Evolutionary conservation across 129 eudicot genomes (phyloP), one percentile per base, ranked within the genome.

Genomic region (Solidago caesia): DNA sequence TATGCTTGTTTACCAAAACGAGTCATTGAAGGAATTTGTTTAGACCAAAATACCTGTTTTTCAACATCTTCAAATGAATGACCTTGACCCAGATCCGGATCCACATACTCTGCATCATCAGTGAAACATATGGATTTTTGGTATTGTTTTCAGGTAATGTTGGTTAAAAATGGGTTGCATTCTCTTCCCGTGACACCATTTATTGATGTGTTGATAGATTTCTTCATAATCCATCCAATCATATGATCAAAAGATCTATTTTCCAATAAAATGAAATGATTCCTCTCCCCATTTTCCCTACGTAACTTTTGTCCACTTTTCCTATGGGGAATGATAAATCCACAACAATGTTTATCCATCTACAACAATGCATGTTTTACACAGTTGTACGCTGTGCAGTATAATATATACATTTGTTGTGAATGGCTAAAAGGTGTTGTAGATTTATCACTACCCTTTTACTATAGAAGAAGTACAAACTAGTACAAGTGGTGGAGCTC

Each of bases 191-290:
- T 87, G 59, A 90, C 96, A 47, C 97, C 98, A 77, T 93, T 82
- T 75, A 93, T 90, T 53, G 69, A 66, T 12, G 98, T 92, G 80
- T 86, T 93, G 44, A 93, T 78, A 39, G 91, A 84, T 64, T 86
- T 85, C 77, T 93, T 93, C 98, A 93, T 93, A n/a, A n/a, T n/a
- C 98, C 98, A 93, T 3, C 98, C 98, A 64, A 93, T 79, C 92
- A 93, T 82, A 81, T 93, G 98, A 71, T 93, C 98, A 73, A 93
- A 93, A 68, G 98, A 93, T 70, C 98, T 83, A 81, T 93, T 93
- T 51, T 93, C 98, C 21, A 21, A 21, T 21, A 21, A 21, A 21
- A 21, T 21, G 21, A 21, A 21, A 21, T 21, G 21, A 21, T 21
- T 21, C 21, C 21, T 21, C 21, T 21, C 21, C 21, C 21, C 21